These are phyloP conservation scores for Suhomyces yuchorum DNA, from an alignment of 1,139 yeast species.

Conservation along the genomic window DNA sequence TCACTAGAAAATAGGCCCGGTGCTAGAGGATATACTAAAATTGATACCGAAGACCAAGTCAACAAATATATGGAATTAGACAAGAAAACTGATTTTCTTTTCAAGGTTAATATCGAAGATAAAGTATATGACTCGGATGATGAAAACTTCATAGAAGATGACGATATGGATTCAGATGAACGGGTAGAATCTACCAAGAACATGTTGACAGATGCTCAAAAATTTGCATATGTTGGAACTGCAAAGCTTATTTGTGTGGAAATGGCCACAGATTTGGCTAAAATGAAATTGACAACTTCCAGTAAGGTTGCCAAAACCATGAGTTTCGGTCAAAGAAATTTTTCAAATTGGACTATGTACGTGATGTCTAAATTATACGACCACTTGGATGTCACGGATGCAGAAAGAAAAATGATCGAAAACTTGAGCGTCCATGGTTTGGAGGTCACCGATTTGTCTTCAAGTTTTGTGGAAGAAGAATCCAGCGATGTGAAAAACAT, in stretches of 20 bases:
- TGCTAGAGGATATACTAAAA: conserved; percentile 76
- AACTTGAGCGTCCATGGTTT: conserved; percentile 83
- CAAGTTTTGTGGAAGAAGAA: conserved; percentile 44
- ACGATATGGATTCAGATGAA: conserved; percentile 52
- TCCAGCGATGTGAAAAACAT: conserved; percentile 16
- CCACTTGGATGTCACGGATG: conserved; percentile 74
- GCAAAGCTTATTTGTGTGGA: conserved; percentile 74
- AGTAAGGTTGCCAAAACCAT: conserved; percentile 59
- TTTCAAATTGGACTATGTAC: conserved; percentile 83
- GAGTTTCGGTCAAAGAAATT: conserved; percentile 72
- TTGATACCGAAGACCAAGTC: conserved; percentile 86
- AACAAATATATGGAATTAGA: conserved; percentile 74
- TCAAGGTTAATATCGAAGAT: conserved; percentile 36
- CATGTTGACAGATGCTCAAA: conserved; percentile 80
- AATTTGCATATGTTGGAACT: conserved; percentile 89
- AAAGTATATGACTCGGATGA: conserved; percentile 8
- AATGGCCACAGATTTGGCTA: conserved; percentile 79
- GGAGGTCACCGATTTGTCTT: conserved; percentile 67
- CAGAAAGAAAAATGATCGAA: conserved; percentile 87
- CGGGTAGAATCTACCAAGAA: conserved; percentile 80
- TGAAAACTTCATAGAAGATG: conserved; percentile 27
- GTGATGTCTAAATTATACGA: conserved; percentile 71
- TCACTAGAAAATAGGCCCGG: conserved; percentile 26
- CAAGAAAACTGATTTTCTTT: conserved; percentile 80
- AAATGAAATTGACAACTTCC: conserved; percentile 53